Percentiles rank a stretch among this genome's conserved stretches.
phyloP scores from a whole-genome alignment of 108 stramenopile species.

The Nitzschia sp. region DNA sequence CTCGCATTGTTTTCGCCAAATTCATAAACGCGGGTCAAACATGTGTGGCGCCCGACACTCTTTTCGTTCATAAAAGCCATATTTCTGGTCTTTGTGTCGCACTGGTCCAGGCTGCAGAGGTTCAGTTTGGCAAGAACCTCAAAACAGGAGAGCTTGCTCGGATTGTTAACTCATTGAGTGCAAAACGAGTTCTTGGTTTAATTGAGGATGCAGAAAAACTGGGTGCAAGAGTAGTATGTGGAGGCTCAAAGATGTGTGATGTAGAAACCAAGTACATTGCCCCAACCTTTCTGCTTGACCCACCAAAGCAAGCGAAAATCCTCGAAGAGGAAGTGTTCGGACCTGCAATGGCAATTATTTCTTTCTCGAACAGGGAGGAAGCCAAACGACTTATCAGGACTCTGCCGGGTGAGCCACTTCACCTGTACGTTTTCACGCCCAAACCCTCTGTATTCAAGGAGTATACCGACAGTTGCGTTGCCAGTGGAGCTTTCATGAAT shows the following conservation, averaged over 20 bases:
- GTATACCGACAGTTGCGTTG: conserved; percentile 42
- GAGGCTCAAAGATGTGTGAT: conserved; percentile 48
- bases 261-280: conserved; percentile 45
- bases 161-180: conserved; percentile 46
- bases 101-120: conserved; percentile 9
- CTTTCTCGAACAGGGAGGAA: conserved; percentile 52
- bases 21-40: conserved; percentile 85
- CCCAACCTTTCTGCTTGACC: conserved; percentile 68
- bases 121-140: conserved; percentile 37
- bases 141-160: conserved; percentile 44
- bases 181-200: conserved; percentile 36
- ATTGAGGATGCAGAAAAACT: conserved; percentile 45
- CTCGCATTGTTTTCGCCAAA: conserved; percentile 73
- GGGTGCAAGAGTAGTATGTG: conserved; percentile 32
- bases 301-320: conserved; percentile 43
- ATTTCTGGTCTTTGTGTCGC: not conserved
- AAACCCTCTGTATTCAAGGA: conserved; percentile 38
- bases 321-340: conserved; percentile 92
- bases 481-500: conserved; percentile 65
- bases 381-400: conserved; percentile 54
- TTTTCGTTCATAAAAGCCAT: conserved; percentile 31
- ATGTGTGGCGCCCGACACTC: conserved; percentile 73
- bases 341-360: conserved; percentile 79
- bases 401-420: conserved; percentile 59
- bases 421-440: conserved; percentile 76